These are phyloP conservation scores for Holtermanniella nyarrowii DNA, from an alignment of 768 basidiomycete species.

Conservation along the genomic window DNA sequence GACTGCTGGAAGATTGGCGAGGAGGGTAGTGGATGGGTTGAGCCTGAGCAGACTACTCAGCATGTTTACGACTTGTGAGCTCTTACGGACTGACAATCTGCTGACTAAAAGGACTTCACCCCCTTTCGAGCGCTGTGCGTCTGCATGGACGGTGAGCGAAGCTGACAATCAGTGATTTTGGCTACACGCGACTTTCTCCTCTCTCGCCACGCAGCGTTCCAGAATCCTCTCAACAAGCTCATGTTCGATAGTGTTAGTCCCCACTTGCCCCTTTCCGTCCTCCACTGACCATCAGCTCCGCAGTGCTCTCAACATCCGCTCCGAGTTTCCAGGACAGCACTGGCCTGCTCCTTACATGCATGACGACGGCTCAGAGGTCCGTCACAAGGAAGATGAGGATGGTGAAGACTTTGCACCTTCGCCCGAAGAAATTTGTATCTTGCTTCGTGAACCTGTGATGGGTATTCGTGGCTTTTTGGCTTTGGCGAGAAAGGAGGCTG, in stretches of 20 bases:
- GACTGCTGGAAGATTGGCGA: constrained; percentile 26
- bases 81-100: not conserved
- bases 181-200: constrained; percentile 23
- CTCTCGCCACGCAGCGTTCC: constrained; percentile 20
- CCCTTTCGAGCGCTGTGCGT: constrained; percentile 14
- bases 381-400: not conserved
- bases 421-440: constrained; percentile 18
- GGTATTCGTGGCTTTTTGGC: constrained; percentile 29
- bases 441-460: constrained; percentile 12
- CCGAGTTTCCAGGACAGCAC: constrained; percentile 11
- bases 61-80: constrained; percentile 18
- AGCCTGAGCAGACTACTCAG: constrained; percentile 19
- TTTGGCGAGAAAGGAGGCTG: constrained; percentile 22
- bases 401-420: not conserved
- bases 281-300: constrained; percentile 8
- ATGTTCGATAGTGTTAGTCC: constrained; percentile 20
- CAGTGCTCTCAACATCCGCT: constrained; percentile 13
- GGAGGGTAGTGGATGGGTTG: constrained; percentile 11
- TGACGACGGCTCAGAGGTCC: not conserved
- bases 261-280: not conserved
- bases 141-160: not conserved
- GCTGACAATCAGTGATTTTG: constrained; percentile 12
- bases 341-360: constrained; percentile 14
- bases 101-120: constrained; percentile 19
- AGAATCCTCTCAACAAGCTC: constrained; percentile 13